Percentiles rank a stretch among this genome's conserved stretches.
Evolutionary conservation across 495 filamentous ascomycete species (phyloP).

Genomic region (Talaromyces thailandensis): DNA sequence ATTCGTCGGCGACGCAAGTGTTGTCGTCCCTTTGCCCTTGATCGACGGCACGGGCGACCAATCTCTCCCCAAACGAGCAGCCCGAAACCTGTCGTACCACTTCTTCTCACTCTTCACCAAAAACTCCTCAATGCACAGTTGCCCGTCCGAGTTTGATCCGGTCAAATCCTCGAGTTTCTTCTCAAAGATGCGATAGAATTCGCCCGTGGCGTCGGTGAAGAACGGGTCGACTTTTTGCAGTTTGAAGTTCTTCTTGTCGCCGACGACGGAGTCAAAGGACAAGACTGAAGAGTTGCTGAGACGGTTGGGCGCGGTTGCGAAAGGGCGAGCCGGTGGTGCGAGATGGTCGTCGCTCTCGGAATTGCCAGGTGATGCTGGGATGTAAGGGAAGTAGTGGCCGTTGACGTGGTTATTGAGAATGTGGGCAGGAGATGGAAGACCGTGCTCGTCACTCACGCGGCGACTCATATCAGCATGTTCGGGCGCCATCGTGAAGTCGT

Average conservation of each 20-base stretch:
- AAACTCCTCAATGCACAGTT: conserved; percentile 61
- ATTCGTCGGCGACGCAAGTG: conserved; percentile 20
- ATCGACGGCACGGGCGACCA: conserved; percentile 36
- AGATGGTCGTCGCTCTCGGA: conserved; percentile 33
- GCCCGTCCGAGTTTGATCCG: conserved; percentile 45
- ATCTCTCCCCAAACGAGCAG: conserved; percentile 45
- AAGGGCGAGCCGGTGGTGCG: conserved; percentile 23
- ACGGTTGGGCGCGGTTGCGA: conserved; percentile 26
- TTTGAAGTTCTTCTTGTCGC: conserved; percentile 53
- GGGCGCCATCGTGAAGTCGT: conserved; percentile 30
- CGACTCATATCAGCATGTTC: conserved; percentile 27
- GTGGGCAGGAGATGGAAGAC: neutral
- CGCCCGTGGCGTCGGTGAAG: conserved; percentile 60
- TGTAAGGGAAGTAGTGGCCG: conserved; percentile 11
- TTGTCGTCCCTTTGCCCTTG: conserved; percentile 23
- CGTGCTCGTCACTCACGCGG: conserved; percentile 9
- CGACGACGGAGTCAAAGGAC: conserved; percentile 46
- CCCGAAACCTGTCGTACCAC: conserved; percentile 56
- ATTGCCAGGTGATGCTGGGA: conserved; percentile 25
- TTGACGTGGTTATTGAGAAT: neutral
- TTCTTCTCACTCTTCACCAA: conserved; percentile 61
- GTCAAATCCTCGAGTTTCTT: conserved; percentile 49
- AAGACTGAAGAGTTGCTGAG: conserved; percentile 38
- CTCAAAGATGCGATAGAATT: conserved; percentile 53
- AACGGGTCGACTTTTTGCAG: conserved; percentile 62